Evolutionary conservation across 257 asterid genomes (phyloP).

Genomic region (Solanum medicagineum): DNA sequence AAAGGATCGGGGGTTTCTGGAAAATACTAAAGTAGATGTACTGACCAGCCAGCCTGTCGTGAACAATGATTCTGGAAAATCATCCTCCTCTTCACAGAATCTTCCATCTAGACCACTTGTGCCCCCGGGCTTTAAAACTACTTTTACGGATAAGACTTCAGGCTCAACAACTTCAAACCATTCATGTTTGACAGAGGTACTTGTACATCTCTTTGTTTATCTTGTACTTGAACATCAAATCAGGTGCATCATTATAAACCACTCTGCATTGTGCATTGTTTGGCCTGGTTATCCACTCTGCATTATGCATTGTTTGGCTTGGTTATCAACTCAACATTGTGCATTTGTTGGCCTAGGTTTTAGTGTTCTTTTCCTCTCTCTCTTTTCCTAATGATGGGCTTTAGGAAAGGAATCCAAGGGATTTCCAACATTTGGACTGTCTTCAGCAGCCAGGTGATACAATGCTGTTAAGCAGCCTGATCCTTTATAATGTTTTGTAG

Average conservation of each 20-base stretch:
- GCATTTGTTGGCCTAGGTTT: not conserved
- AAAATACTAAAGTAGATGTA: conserved; percentile 30
- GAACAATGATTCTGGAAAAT: conserved; percentile 40
- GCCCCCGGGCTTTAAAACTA: conserved; percentile 77
- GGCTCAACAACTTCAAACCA: conserved; percentile 35
- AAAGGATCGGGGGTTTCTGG: conserved; percentile 31
- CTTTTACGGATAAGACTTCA: conserved; percentile 45
- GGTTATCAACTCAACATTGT: not conserved
- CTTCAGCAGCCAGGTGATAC: not conserved
- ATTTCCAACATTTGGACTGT: not conserved
- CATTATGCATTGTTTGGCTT: not conserved
- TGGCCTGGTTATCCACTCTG: not conserved
- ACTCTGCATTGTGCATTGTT: not conserved
- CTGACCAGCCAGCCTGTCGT: conserved; percentile 18
- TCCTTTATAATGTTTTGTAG: not conserved
- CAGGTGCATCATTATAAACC: not conserved
- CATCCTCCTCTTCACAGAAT: conserved; percentile 45
- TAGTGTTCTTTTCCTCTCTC: not conserved
- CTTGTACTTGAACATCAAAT: not conserved
- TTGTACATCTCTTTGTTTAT: not conserved
- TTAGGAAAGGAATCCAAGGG: not conserved
- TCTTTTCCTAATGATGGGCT: not conserved
- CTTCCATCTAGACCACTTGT: conserved; percentile 62
- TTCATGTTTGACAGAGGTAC: conserved; percentile 46
- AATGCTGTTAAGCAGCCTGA: not conserved